Percentiles rank a stretch among this genome's conserved stretches.
Evolutionary conservation across 345 rosid genomes (phyloP).

Genomic region (Boechera stricta): DNA sequence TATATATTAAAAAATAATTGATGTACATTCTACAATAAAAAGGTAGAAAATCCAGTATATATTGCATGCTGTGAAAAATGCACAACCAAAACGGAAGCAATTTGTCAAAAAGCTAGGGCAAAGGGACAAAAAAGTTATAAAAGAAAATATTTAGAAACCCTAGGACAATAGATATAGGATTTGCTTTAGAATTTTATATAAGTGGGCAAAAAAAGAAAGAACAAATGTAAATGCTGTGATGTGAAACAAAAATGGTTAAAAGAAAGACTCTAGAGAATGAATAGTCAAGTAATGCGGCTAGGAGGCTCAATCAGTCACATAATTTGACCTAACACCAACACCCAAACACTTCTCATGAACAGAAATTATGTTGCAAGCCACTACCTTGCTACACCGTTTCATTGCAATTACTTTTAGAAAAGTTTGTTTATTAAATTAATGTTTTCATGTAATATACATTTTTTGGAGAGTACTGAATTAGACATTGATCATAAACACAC

Average conservation of each 20-base stretch:
- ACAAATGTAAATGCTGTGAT: constrained; percentile 12
- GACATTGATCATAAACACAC: background rate
- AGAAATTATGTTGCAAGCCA: constrained; percentile 46
- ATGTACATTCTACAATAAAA: background rate
- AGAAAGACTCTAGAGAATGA: constrained; percentile 35
- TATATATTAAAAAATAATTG: background rate
- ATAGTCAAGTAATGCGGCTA: constrained; percentile 50
- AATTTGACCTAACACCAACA: constrained; percentile 41
- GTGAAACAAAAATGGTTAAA: constrained; percentile 21
- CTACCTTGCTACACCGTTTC: constrained; percentile 20
- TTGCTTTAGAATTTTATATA: constrained; percentile 10
- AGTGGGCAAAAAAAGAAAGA: background rate
- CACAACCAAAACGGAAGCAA: constrained; percentile 18
- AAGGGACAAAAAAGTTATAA: constrained; percentile 25
- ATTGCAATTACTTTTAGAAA: background rate
- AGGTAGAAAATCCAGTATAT: background rate
- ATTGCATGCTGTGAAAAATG: background rate
- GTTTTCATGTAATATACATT: background rate
- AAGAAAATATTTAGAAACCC: constrained; percentile 38
- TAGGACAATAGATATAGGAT: constrained; percentile 21
- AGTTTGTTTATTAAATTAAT: background rate
- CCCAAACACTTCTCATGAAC: constrained; percentile 37
- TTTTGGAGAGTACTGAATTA: background rate
- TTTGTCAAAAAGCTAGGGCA: constrained; percentile 40
- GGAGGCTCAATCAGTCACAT: constrained; percentile 33